A percentile compares a stretch with the other conserved stretches of the same genome.
phyloP scores from a whole-genome alignment of 768 basidiomycete species.

The Mycena vitilis region DNA sequence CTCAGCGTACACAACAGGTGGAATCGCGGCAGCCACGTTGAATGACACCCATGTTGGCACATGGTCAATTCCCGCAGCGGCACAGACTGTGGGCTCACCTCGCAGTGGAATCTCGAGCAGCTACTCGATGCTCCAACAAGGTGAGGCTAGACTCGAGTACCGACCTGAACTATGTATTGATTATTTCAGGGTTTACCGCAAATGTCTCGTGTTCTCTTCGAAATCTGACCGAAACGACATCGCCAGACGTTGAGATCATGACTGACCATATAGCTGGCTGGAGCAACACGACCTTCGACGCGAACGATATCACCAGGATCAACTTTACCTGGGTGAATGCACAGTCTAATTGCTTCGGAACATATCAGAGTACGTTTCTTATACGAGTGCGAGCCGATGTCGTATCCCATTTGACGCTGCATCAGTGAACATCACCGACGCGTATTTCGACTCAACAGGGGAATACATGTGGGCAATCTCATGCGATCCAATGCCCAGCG shows the following conservation, averaged over 20 bases:
- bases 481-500: constrained; percentile 12
- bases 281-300: background rate
- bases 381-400: too few species aligned
- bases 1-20: background rate
- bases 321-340: constrained; percentile 4
- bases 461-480: constrained; percentile 20
- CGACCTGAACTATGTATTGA: background rate
- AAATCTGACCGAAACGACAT: constrained; percentile 1
- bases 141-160: background rate
- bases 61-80: constrained; percentile 10
- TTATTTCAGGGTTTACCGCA: constrained; percentile 13
- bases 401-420: background rate
- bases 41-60: constrained; percentile 2
- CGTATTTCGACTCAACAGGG: background rate
- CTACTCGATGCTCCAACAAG: constrained; percentile 18
- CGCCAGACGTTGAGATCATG: background rate
- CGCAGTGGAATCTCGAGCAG: background rate
- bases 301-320: background rate
- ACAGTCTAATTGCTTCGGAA: background rate
- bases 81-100: background rate
- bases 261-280: background rate
- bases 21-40: constrained; percentile 12
- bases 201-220: constrained; percentile 18
- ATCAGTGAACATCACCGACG: constrained; percentile 27
- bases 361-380: background rate